phyloP scores from a whole-genome alignment of 1,284 basidiomycete species.

The Rhodotorula sp. region DNA sequence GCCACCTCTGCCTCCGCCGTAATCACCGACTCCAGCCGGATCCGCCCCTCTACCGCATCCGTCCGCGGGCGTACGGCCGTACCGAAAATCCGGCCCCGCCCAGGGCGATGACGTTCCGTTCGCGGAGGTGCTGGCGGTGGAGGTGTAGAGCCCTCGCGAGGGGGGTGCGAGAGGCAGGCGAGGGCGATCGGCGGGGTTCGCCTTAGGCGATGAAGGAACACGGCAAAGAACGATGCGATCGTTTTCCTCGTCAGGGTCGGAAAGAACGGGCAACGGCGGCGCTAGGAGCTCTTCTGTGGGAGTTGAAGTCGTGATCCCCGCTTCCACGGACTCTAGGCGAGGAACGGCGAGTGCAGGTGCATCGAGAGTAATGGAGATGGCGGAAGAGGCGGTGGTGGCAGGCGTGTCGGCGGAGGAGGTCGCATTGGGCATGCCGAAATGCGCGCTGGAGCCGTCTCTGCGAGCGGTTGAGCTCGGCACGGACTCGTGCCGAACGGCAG shows the following conservation, averaged over 20 bases:
- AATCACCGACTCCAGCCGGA: neutral
- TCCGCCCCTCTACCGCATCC: neutral
- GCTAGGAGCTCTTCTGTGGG: slow-evolving; percentile 15
- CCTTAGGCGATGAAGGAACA: neutral
- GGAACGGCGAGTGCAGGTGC: neutral
- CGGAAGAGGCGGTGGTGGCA: neutral
- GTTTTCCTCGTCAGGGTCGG: neutral
- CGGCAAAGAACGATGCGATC: slow-evolving; percentile 1
- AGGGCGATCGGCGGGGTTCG: neutral
- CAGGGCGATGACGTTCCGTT: neutral
- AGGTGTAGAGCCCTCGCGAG: slow-evolving; percentile 2
- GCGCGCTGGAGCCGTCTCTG: too few species aligned
- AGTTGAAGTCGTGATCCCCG: slow-evolving; percentile 21
- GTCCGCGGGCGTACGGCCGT: neutral
- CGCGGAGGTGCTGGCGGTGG: neutral
- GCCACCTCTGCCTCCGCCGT: neutral
- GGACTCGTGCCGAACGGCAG: too few species aligned
- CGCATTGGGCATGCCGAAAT: neutral
- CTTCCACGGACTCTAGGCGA: slow-evolving; percentile 4
- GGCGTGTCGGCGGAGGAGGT: neutral
- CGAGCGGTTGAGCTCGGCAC: too few species aligned
- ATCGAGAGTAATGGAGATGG: neutral
- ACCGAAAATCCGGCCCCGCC: neutral
- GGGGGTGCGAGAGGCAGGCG: neutral
- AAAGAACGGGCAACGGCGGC: neutral